phyloP scores from a whole-genome alignment of 2,329 filamentous ascomycete genomes.

The Xylaria sp. region DNA sequence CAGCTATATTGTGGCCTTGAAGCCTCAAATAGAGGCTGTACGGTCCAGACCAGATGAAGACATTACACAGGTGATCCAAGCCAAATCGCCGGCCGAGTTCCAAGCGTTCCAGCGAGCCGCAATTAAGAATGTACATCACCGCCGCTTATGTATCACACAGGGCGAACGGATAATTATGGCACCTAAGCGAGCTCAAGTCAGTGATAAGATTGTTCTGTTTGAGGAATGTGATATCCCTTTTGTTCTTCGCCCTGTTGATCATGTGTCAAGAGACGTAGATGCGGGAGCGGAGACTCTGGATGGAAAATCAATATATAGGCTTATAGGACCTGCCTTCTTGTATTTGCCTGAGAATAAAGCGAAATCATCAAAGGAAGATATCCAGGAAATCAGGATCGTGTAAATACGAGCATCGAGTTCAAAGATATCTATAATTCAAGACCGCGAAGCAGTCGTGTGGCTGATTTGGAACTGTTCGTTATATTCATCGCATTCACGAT shows the following conservation, averaged over 20 bases:
- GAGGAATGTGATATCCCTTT: conserved; percentile 19
- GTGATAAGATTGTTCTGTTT: conserved; percentile 10
- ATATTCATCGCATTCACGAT: no score
- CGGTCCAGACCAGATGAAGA: neutral
- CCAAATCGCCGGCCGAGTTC: conserved; percentile 5
- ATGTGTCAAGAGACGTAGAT: neutral
- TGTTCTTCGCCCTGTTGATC: conserved; percentile 6
- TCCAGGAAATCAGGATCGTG: neutral
- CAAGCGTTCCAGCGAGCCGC: conserved; percentile 7
- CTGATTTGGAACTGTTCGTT: no score
- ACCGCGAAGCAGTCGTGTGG: no score
- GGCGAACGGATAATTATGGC: conserved; percentile 3
- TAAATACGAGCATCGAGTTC: neutral
- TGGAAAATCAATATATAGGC: neutral
- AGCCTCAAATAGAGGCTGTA: neutral
- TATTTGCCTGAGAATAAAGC: neutral
- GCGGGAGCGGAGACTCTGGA: neutral
- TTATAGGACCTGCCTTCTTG: conserved; percentile 20
- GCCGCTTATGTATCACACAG: conserved; percentile 15
- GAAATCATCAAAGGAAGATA: neutral
- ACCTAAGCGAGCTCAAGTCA: neutral
- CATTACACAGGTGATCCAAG: neutral
- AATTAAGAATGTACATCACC: neutral
- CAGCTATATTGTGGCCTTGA: neutral
- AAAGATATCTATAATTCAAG: no score